Conservation (phyloP, 768 basidiomycete genomes). For the Pholiota conissans region DNA sequence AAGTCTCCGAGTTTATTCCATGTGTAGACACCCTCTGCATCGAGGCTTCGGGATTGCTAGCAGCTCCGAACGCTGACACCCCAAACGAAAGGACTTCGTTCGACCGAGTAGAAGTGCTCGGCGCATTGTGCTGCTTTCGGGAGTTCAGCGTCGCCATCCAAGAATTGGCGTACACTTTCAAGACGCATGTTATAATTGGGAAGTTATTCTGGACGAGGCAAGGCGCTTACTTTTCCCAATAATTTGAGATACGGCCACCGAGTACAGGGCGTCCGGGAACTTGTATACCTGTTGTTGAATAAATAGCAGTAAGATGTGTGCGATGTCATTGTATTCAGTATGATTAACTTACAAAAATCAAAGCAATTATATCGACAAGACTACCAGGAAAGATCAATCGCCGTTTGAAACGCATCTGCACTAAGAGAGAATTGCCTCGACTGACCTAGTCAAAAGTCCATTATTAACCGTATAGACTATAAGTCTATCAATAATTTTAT, state of each 20-base stretch:
- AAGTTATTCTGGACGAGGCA: neutral
- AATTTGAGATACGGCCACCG: slow-evolving; percentile 11
- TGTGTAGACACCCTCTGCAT: no score
- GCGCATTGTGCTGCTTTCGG: neutral
- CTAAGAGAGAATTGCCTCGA: no score
- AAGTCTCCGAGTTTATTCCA: no score
- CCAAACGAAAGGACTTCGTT: neutral
- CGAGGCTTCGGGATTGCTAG: neutral
- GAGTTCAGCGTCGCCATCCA: slow-evolving; percentile 15
- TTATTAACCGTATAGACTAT: slow-evolving; percentile 13
- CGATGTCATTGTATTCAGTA: no score
- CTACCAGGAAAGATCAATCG: neutral
- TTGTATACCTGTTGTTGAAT: slow-evolving; percentile 5
- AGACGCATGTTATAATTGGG: neutral
- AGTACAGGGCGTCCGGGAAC: slow-evolving; percentile 9
- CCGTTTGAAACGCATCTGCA: neutral
- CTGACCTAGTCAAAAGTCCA: slow-evolving; percentile 12
- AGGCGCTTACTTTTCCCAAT: slow-evolving; percentile 8
- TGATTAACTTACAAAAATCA: slow-evolving; percentile 6
- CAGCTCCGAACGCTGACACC: neutral
- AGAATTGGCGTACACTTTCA: slow-evolving; percentile 14
- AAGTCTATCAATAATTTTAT: slow-evolving; percentile 12
- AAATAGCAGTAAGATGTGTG: no score
- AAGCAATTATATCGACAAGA: slow-evolving; percentile 7
- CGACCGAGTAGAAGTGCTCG: neutral